Base-by-base conservation (phyloP, 192 early-diverging fungal species). In the Phycomyces blakesleeanus region DNA sequence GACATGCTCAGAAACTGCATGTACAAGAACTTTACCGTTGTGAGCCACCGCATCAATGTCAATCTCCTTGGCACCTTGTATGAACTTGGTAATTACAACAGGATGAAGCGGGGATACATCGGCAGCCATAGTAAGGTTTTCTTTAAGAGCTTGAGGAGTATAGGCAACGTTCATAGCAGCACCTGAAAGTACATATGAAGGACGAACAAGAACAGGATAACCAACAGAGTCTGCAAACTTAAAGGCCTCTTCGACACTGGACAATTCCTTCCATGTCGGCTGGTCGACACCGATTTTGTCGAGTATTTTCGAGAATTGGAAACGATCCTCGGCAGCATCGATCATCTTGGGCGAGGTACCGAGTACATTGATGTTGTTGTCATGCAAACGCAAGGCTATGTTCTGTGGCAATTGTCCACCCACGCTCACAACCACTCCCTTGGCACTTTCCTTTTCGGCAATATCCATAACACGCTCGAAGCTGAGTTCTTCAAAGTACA, bases 91-190 rank as follows among this genome's bases (percentile, higher is more conserved):
- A 55, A 98, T 89, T 21, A 98, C 96, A 24, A 98, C 93, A 1
- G 96, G 96, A 70, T 98, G 93, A 63, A 94, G 88, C 40, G 91
- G 93, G 18, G 93, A 95, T 8, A 98, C 92, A 25, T 88, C 79
- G 1, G 91, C 80, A 20, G 96, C 96, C 67, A 92, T 82, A 21
- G 76, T 80, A 53, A 98, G 81, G 78, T 90, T 87, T 34, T 69
- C 71, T 57, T 81, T 73, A 61, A 98, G 85, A 50, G 84, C 83
- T 24, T 83, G 78, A 14, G 79, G 78, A n/a, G 89, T 87, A 72
- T 95, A 84, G 11, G 89, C 94, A 15, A 97, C 93, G 55, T 95
- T 95, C 96, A 98, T 98, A 34, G 96, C 96, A 3, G 96, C 96
- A 49, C 96, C 96, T 6, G 96, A 98, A 44, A 98, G 81, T 27